Evolutionary conservation across 2,329 filamentous ascomycete species (phyloP).

Genomic region (Talaromyces islandicus): DNA sequence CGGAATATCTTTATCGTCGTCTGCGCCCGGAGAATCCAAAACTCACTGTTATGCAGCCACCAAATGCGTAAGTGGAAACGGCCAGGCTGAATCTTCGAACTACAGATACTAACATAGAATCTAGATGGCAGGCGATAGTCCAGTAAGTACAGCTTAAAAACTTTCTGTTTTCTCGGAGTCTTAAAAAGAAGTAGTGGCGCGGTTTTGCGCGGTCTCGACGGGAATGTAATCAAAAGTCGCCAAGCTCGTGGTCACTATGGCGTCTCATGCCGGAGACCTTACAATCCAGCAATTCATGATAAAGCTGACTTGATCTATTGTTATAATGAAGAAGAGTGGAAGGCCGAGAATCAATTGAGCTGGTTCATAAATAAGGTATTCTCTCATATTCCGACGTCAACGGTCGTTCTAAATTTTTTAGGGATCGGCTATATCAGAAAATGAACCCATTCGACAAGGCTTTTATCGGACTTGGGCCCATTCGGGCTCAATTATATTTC

Average conservation of each 20-base stretch:
- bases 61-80: constrained; percentile 17
- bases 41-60: constrained; percentile 28
- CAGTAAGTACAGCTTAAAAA: constrained; percentile 12
- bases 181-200: constrained; percentile 15
- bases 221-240: constrained; percentile 17
- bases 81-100: too few relatives aligned
- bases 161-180: neutral
- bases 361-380: constrained; percentile 22
- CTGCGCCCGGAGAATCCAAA: constrained; percentile 18
- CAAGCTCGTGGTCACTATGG: constrained; percentile 19
- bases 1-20: constrained; percentile 27
- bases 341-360: neutral
- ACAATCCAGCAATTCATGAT: neutral
- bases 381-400: neutral
- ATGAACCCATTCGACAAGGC: constrained; percentile 10
- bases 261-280: rapidly evolving
- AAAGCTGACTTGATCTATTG: constrained; percentile 7
- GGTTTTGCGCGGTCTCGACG: constrained; percentile 18
- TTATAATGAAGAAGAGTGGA: constrained; percentile 9
- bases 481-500: neutral
- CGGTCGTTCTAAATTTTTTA: neutral
- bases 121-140: constrained; percentile 22
- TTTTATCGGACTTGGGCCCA: neutral
- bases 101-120: neutral
- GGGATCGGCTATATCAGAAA: constrained; percentile 15